A percentile compares a stretch with the other conserved stretches of the same genome.
Evolutionary conservation across 495 filamentous ascomycete genomes (phyloP).

Genomic region (Emericellopsis terricola): DNA sequence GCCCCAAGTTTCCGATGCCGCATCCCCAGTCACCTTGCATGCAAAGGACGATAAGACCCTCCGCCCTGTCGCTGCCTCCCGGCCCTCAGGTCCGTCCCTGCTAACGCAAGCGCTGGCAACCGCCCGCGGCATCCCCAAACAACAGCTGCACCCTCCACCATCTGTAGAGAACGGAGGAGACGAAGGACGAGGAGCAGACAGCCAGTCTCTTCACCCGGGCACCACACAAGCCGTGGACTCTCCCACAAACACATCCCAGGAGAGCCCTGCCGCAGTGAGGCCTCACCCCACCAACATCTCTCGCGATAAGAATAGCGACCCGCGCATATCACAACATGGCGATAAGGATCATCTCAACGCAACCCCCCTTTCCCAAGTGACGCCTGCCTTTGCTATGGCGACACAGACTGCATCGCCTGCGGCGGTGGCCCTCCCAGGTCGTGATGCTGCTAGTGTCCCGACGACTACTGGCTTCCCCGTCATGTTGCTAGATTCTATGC

Average conservation of each 20-base stretch:
- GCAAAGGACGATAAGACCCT: conserved; percentile 24
- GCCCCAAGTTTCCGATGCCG: conserved; percentile 1
- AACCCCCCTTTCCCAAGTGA: too few species aligned
- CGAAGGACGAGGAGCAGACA: background rate
- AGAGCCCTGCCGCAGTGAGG: too few species aligned
- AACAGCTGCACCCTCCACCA: background rate
- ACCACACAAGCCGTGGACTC: too few species aligned
- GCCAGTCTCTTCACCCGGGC: too few species aligned
- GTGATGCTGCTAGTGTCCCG: background rate
- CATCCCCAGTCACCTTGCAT: conserved; percentile 8
- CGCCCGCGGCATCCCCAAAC: conserved; percentile 25
- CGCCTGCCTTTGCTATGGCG: background rate
- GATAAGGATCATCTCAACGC: too few species aligned
- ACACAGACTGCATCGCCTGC: background rate
- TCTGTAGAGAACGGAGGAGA: background rate
- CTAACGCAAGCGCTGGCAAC: conserved; percentile 33
- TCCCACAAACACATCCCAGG: background rate
- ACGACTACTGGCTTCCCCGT: background rate
- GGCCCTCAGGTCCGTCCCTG: conserved; percentile 26
- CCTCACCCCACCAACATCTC: too few species aligned
- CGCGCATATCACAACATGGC: too few species aligned
- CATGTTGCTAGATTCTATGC: conserved; percentile 1
- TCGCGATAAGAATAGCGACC: too few species aligned
- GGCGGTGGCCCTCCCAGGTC: background rate
- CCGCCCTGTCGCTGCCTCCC: conserved; percentile 18